These are phyloP conservation scores for Ophiobolus disseminans DNA, from an alignment of 2,329 filamentous ascomycete species.

Conservation along the genomic window DNA sequence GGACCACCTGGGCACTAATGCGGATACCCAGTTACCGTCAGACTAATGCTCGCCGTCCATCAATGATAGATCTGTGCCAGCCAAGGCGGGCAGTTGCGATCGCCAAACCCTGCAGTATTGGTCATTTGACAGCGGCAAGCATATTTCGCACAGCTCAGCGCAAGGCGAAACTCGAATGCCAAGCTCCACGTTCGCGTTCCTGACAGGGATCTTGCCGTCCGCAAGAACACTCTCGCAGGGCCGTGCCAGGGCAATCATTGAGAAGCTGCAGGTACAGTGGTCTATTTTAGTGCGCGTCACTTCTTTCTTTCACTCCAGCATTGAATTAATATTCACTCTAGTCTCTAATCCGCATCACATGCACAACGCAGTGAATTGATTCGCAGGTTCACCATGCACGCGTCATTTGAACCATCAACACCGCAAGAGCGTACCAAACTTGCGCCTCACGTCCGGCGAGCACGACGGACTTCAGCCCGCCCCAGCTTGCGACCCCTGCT, in stretches of 20 bases:
- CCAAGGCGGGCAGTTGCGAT: background rate
- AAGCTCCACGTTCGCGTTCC: too few species aligned
- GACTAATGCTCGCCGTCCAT: background rate
- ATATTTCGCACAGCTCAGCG: background rate
- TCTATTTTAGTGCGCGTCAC: too few species aligned
- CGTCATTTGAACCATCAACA: background rate
- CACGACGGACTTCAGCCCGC: background rate
- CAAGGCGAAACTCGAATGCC: too few species aligned
- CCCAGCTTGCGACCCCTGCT: background rate
- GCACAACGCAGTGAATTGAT: too few species aligned
- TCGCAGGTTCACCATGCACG: too few species aligned
- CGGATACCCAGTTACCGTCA: background rate
- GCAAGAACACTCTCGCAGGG: too few species aligned
- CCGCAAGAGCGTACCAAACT: background rate
- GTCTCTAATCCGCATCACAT: too few species aligned
- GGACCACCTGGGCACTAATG: too few species aligned
- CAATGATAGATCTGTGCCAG: background rate
- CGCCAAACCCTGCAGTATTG: background rate
- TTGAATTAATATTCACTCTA: too few species aligned
- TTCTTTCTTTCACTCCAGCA: too few species aligned
- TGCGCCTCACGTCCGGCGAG: background rate
- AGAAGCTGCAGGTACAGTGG: too few species aligned
- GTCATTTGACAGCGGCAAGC: slow-evolving; percentile 2
- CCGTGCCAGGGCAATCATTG: too few species aligned
- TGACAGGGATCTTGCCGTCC: background rate